Evolutionary conservation across 345 rosid species (phyloP).

Genomic region (Acer saccharum): DNA sequence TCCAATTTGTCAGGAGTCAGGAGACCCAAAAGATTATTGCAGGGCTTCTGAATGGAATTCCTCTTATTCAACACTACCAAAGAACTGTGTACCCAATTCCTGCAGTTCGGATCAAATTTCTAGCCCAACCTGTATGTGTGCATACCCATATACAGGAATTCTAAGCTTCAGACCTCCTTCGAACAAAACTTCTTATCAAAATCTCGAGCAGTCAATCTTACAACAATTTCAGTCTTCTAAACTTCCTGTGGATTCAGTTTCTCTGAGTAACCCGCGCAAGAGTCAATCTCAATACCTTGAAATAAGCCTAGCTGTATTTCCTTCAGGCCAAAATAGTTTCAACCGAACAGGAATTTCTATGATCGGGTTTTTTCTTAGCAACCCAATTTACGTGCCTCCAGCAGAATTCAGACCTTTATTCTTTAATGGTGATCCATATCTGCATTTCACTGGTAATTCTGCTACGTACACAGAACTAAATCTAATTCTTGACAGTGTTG

Average conservation of each 20-base stretch:
- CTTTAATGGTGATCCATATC: conserved; percentile 43
- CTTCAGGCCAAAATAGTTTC: conserved; percentile 42
- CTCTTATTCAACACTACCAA: conserved; percentile 39
- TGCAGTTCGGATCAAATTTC: conserved; percentile 42
- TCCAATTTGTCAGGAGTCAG: conserved; percentile 56
- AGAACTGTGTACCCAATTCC: conserved; percentile 37
- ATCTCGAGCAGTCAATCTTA: conserved; percentile 34
- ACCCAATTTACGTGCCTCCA: conserved; percentile 20
- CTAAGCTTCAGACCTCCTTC: conserved; percentile 56
- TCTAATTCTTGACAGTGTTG: conserved; percentile 7
- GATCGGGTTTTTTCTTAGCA: conserved; percentile 58
- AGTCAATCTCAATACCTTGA: conserved; percentile 40
- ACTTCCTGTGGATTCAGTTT: conserved; percentile 64
- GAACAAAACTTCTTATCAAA: conserved; percentile 27
- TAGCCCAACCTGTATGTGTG: conserved; percentile 66
- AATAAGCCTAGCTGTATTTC: conserved; percentile 52
- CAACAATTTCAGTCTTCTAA: conserved; percentile 21
- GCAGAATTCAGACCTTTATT: conserved; percentile 50
- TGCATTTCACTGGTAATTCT: conserved; percentile 51
- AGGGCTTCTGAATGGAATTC: conserved; percentile 12
- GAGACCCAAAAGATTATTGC: conserved; percentile 38
- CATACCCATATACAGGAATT: conserved; percentile 59
- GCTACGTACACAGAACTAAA: conserved; percentile 28
- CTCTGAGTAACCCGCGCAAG: conserved; percentile 53
- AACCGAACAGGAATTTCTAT: conserved; percentile 35